Evolutionary conservation across 139 green algal species (phyloP).

Genomic region (Chlorella ohadii): DNA sequence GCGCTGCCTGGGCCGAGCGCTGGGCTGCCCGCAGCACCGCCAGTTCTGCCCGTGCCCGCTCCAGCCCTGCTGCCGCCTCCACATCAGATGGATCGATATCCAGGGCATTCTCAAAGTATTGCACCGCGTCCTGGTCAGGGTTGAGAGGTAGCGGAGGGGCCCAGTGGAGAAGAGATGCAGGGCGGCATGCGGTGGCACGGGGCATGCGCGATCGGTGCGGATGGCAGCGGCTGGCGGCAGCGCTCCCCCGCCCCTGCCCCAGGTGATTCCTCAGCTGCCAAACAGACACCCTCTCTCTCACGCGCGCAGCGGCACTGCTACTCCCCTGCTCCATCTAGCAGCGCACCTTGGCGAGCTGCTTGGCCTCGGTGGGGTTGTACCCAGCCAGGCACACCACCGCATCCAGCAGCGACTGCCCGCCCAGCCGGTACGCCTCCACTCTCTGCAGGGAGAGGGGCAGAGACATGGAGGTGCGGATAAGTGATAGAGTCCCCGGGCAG

Average conservation of each 20-base stretch:
- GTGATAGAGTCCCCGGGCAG: no score
- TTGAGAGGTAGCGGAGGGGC: neutral
- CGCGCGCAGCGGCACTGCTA: no score
- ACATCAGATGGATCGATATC: neutral
- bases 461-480: neutral
- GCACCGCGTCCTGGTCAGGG: constrained; percentile 1
- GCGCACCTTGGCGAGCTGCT: constrained; percentile 22
- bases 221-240: no score
- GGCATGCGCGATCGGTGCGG: no score
- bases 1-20: neutral
- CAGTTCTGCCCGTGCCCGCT: neutral
- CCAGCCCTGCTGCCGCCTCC: neutral
- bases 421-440: constrained; percentile 19
- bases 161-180: neutral
- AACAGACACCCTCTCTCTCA: no score
- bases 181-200: no score
- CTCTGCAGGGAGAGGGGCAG: neutral
- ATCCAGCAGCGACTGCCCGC: constrained; percentile 29
- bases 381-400: constrained; percentile 7
- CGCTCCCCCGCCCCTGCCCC: no score
- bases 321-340: no score
- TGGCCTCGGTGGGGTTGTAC: neutral
- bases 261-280: no score
- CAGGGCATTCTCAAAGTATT: constrained; percentile 9
- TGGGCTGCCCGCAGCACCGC: neutral